Conservation (phyloP, 1,139 yeast genomes). For the Nakaseomyces glabratus region DNA sequence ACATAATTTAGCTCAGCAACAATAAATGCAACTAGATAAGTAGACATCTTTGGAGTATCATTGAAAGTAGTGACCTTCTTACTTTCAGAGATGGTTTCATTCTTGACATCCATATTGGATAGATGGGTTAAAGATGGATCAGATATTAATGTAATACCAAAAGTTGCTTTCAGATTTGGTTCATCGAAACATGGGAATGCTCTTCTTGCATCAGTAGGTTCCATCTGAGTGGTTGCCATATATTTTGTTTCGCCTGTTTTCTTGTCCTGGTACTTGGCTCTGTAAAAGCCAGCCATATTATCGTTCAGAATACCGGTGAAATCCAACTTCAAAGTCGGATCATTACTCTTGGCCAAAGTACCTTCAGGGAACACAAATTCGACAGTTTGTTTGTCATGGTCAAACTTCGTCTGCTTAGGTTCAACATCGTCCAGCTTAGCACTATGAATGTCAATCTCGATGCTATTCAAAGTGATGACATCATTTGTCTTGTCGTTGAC, state of each 20-base stretch:
- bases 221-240: constrained; percentile 76
- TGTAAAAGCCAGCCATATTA: constrained; percentile 72
- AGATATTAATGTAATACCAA: constrained; percentile 51
- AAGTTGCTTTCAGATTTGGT: constrained; percentile 68
- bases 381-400: constrained; percentile 54
- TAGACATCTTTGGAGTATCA: constrained; percentile 69
- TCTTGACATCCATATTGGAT: constrained; percentile 63
- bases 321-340: constrained; percentile 40
- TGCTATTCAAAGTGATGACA: constrained; percentile 39
- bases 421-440: constrained; percentile 38
- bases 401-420: constrained; percentile 32
- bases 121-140: constrained; percentile 52
- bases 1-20: constrained; percentile 72
- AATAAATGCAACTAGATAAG: constrained; percentile 73
- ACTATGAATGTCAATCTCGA: constrained; percentile 54
- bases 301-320: constrained; percentile 69
- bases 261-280: constrained; percentile 58
- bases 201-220: constrained; percentile 76
- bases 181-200: constrained; percentile 82
- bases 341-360: constrained; percentile 34
- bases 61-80: constrained; percentile 50
- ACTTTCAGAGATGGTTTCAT: constrained; percentile 37
- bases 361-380: constrained; percentile 48
- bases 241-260: constrained; percentile 52
- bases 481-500: constrained; percentile 39